Conservation (phyloP, 2,329 filamentous ascomycete species). For the Botrytis fragariae region DNA sequence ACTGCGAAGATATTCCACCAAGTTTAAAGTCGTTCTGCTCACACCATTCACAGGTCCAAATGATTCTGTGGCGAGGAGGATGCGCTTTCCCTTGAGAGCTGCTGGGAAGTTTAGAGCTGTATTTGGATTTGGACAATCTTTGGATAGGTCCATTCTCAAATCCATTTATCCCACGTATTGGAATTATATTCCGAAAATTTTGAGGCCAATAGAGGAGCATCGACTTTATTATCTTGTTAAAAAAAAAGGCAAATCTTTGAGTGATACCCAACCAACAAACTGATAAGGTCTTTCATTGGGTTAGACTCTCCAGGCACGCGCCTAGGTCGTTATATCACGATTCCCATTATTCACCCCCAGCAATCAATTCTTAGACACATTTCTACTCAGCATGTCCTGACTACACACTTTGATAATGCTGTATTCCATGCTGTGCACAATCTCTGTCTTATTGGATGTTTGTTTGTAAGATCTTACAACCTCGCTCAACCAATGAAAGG, state of each 20-base stretch:
- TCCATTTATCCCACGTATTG: no score
- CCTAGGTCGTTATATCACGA: not conserved
- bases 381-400: not conserved
- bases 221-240: not conserved
- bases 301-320: not conserved
- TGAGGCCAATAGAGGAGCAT: not conserved
- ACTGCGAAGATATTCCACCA: constrained; percentile 64
- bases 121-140: not conserved
- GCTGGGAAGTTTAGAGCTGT: constrained; percentile 40
- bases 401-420: not conserved
- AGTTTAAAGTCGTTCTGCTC: constrained; percentile 65
- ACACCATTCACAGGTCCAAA: constrained; percentile 74
- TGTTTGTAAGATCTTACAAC: not conserved
- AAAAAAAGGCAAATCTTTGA: not conserved
- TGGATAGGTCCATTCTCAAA: not conserved
- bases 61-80: constrained; percentile 68
- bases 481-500: not conserved
- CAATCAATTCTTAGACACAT: not conserved
- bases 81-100: constrained; percentile 56
- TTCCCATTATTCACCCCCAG: not conserved
- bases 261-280: not conserved
- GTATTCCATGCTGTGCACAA: not conserved
- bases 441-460: not conserved
- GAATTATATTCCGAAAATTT: no score
- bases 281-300: no score